These are phyloP conservation scores for Moringa oleifera DNA, from an alignment of 345 rosid species.

Conservation along the genomic window DNA sequence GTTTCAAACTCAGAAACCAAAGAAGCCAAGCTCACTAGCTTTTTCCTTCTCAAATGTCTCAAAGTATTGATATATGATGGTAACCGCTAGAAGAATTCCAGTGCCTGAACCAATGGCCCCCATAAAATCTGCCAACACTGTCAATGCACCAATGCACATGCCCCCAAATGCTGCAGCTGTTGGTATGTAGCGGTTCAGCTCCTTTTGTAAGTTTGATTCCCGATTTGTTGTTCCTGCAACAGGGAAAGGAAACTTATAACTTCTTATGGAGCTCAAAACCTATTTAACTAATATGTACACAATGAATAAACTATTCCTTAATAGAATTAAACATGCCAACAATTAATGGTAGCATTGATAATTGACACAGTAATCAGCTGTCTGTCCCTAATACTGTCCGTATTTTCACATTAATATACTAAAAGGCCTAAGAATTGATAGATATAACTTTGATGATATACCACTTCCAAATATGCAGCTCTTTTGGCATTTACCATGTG, in stretches of 20 bases:
- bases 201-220: slow-evolving; percentile 82
- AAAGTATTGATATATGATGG: slow-evolving; percentile 79
- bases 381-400: too few relatives aligned
- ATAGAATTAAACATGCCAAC: too few relatives aligned
- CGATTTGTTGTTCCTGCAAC: slow-evolving; percentile 82
- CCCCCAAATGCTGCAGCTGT: slow-evolving; percentile 95
- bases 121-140: slow-evolving; percentile 85
- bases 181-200: slow-evolving; percentile 80
- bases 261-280: too few relatives aligned
- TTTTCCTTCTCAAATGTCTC: slow-evolving; percentile 94
- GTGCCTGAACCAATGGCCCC: slow-evolving; percentile 90
- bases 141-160: slow-evolving; percentile 76
- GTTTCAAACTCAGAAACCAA: slow-evolving; percentile 44
- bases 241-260: neutral
- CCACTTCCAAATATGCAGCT: too few relatives aligned
- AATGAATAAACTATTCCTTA: too few relatives aligned
- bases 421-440: too few relatives aligned
- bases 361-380: too few relatives aligned
- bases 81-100: slow-evolving; percentile 79
- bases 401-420: too few relatives aligned
- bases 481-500: too few relatives aligned
- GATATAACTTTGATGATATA: too few relatives aligned
- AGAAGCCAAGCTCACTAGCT: slow-evolving; percentile 86
- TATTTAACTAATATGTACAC: too few relatives aligned
- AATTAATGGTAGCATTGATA: too few relatives aligned